Conservation (phyloP, 2,329 filamentous ascomycete species). For the Talaromyces sp. region DNA sequence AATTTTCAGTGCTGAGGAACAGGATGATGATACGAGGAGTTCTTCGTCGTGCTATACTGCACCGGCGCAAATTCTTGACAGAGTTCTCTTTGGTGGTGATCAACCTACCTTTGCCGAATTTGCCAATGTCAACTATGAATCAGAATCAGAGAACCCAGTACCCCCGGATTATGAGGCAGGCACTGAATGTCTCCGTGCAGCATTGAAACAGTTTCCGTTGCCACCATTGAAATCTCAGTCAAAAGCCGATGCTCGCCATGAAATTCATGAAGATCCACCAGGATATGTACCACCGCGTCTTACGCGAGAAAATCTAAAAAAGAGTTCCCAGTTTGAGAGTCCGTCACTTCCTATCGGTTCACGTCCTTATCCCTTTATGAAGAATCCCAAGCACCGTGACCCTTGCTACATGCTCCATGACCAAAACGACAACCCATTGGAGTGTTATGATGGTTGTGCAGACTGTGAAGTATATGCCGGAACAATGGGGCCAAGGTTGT, state of each 20-base stretch:
- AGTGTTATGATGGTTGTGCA: conserved; percentile 12
- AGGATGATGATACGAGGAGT: neutral
- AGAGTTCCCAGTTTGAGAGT: neutral
- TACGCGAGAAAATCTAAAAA: neutral
- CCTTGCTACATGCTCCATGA: neutral
- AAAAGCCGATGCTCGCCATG: neutral
- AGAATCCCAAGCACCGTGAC: conserved; percentile 1
- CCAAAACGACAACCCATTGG: neutral
- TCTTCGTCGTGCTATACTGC: neutral
- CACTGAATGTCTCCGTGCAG: neutral
- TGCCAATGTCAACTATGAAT: neutral
- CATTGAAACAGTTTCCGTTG: neutral
- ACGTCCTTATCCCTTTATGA: neutral
- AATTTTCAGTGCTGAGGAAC: neutral
- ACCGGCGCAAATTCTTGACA: neutral
- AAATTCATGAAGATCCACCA: neutral
- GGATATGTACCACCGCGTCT: neutral
- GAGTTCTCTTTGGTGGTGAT: neutral
- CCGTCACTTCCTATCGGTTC: neutral
- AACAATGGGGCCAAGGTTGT: neutral
- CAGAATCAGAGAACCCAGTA: neutral
- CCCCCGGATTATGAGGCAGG: neutral
- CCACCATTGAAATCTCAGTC: neutral
- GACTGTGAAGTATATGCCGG: neutral
- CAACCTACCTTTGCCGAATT: neutral